phyloP scores from a whole-genome alignment of 306 rosid genomes.

The Gastrolobium bilobum region DNA sequence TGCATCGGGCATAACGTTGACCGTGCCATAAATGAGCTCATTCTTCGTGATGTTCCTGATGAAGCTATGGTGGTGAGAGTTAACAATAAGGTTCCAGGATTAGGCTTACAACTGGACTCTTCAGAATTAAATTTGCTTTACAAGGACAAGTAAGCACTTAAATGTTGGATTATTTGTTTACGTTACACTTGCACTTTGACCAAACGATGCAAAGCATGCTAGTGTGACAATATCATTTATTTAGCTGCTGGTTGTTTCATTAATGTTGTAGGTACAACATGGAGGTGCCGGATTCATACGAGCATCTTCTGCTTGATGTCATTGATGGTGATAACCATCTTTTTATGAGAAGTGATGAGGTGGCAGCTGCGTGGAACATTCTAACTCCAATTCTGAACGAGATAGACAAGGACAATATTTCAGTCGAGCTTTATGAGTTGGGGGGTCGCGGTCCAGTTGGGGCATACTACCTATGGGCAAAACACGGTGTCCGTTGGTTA shows the following conservation, averaged over 20 bases:
- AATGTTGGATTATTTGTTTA: conserved; percentile 24
- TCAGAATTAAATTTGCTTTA: conserved; percentile 88
- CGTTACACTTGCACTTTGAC: conserved; percentile 30
- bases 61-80: conserved; percentile 90
- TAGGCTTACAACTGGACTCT: conserved; percentile 87
- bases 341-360: conserved; percentile 89
- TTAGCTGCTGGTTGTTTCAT: conserved; percentile 23
- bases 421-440: conserved; percentile 79
- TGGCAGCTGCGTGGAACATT: conserved; percentile 87
- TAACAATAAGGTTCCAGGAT: conserved; percentile 93
- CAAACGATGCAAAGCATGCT: conserved; percentile 12
- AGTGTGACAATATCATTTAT: not conserved
- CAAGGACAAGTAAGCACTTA: conserved; percentile 79
- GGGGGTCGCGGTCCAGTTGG: conserved; percentile 94
- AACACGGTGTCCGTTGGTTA: conserved; percentile 77
- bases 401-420: conserved; percentile 69
- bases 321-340: conserved; percentile 85
- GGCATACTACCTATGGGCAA: conserved; percentile 93
- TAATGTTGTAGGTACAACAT: conserved; percentile 66
- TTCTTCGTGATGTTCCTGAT: conserved; percentile 85
- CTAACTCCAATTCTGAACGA: conserved; percentile 78
- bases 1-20: conserved; percentile 70
- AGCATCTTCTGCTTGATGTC: conserved; percentile 91
- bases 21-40: conserved; percentile 83
- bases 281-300: conserved; percentile 91